Conservation (phyloP, 2,329 filamentous ascomycete species). For the Ophiostoma australiae region DNA sequence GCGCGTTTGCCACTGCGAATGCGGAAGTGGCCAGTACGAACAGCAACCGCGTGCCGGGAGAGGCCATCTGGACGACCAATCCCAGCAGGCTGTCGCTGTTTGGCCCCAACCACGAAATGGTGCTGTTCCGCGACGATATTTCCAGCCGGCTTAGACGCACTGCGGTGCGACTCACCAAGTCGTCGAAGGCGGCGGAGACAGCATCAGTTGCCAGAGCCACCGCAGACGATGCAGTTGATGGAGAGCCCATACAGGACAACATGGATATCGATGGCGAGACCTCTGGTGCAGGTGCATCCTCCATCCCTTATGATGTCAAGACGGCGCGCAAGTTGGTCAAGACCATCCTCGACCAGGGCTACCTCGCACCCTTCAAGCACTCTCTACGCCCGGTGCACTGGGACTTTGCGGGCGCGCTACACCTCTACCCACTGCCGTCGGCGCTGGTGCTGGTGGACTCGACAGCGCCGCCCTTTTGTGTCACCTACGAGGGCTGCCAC, state of each 20-base stretch:
- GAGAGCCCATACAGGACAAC: constrained; percentile 21
- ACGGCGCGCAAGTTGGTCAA: constrained; percentile 77
- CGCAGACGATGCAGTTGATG: neutral
- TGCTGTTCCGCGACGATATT: constrained; percentile 83
- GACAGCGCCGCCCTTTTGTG: constrained; percentile 72
- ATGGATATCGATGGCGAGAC: constrained; percentile 41
- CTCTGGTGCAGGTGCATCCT: constrained; percentile 17
- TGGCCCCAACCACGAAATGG: constrained; percentile 80
- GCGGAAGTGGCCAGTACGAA: constrained; percentile 49
- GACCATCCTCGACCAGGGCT: constrained; percentile 84
- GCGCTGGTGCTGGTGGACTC: constrained; percentile 77
- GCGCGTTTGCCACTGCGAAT: constrained; percentile 75
- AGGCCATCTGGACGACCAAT: constrained; percentile 84
- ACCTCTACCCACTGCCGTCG: constrained; percentile 84
- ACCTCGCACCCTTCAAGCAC: constrained; percentile 82
- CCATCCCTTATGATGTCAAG: constrained; percentile 47
- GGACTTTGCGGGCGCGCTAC: constrained; percentile 73
- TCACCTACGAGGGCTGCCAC: constrained; percentile 93
- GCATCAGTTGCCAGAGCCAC: constrained; percentile 31
- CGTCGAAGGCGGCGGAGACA: constrained; percentile 20
- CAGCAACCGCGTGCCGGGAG: constrained; percentile 45
- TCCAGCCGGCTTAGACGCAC: constrained; percentile 71
- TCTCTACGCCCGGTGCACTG: constrained; percentile 76
- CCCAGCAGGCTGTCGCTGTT: constrained; percentile 79
- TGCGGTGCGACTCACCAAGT: constrained; percentile 57